A percentile compares a stretch with the other conserved stretches of the same genome.
Conservation (phyloP, 2,329 filamentous ascomycete species). For the Monosporascus ibericus region DNA sequence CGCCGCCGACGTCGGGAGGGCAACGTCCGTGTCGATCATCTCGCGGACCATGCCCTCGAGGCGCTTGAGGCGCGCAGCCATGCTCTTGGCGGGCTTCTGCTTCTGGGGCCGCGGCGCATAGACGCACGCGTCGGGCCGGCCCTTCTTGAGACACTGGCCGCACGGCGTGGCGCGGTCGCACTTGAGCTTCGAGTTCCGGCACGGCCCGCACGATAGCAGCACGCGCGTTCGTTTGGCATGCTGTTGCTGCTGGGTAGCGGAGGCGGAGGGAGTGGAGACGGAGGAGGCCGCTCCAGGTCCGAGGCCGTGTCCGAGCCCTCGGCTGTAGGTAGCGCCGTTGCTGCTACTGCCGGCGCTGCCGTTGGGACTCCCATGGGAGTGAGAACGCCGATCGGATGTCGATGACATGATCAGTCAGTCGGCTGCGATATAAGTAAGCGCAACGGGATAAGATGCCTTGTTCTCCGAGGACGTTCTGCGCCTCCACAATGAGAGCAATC, state of each 20-base stretch:
- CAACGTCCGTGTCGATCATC: constrained; percentile 41
- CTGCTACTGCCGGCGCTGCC: too few species aligned
- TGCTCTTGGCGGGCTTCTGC: constrained; percentile 36
- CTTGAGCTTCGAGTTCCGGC: constrained; percentile 49
- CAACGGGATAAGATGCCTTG: too few species aligned
- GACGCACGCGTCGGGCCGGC: constrained; percentile 36
- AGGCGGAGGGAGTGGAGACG: background rate
- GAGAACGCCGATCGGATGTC: too few species aligned
- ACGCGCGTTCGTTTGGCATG: constrained; percentile 39
- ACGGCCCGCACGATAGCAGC: constrained; percentile 46
- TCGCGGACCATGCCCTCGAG: constrained; percentile 53
- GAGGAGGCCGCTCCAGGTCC: background rate
- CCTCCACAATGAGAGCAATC: too few species aligned
- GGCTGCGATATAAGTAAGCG: too few species aligned
- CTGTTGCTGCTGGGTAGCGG: background rate
- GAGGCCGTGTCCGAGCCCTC: background rate
- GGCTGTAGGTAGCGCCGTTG: too few species aligned
- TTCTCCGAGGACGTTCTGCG: too few species aligned
- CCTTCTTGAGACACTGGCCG: constrained; percentile 46
- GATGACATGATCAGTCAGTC: too few species aligned
- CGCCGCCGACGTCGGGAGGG: background rate
- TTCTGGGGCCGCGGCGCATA: constrained; percentile 43
- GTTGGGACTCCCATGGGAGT: too few species aligned
- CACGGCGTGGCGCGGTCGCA: constrained; percentile 50
- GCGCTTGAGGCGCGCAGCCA: constrained; percentile 48